These are phyloP conservation scores for Prunus dulcis DNA, from an alignment of 306 rosid species.

Conservation along the genomic window DNA sequence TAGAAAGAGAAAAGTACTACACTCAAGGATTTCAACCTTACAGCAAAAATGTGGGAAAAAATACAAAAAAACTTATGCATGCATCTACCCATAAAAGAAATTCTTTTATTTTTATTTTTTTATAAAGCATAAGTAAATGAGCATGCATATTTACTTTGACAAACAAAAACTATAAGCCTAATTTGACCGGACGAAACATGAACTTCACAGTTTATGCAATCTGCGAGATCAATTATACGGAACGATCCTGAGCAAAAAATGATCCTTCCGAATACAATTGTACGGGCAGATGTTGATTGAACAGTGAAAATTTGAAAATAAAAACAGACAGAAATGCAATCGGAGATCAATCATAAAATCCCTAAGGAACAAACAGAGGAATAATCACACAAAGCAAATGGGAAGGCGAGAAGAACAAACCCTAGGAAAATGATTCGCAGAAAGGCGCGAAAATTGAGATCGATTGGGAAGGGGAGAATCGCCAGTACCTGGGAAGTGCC, in stretches of 20 bases:
- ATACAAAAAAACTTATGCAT: background rate
- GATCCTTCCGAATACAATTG: background rate
- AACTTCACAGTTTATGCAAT: background rate
- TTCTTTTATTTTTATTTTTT: no score
- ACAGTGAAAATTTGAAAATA: background rate
- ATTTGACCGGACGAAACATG: background rate
- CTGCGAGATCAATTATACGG: background rate
- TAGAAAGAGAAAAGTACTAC: no score
- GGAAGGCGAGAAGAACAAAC: background rate
- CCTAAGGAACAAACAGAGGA: background rate
- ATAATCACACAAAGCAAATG: background rate
- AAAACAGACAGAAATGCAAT: background rate
- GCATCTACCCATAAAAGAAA: background rate
- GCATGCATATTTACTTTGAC: background rate
- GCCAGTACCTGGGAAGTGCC: constrained; percentile 1
- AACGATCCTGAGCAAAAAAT: no score
- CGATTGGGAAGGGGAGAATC: no score
- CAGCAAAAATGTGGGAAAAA: background rate
- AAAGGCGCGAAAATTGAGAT: constrained; percentile 12
- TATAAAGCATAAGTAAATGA: background rate
- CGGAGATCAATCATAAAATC: background rate
- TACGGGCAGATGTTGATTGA: background rate
- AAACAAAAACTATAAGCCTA: background rate
- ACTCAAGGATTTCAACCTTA: no score
- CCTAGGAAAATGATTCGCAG: background rate